These are phyloP conservation scores for Ramalina intermedia DNA, from an alignment of 495 filamentous ascomycete genomes.

Conservation along the genomic window DNA sequence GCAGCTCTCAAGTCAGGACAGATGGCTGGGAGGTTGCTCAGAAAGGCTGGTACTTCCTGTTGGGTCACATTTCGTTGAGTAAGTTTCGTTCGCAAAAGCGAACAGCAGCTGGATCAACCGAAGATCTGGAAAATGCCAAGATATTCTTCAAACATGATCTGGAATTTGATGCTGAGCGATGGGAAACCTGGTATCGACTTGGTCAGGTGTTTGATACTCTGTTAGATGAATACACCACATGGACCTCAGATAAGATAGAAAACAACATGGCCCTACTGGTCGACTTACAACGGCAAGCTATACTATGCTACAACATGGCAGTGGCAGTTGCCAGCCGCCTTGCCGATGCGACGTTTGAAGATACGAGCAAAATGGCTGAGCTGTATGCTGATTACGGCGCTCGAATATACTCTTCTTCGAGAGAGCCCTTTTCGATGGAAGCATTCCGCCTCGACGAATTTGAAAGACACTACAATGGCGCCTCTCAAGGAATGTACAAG, in stretches of 20 bases:
- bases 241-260: constrained; percentile 94
- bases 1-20: constrained; percentile 33
- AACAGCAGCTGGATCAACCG: constrained; percentile 57
- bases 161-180: constrained; percentile 68
- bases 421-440: constrained; percentile 83
- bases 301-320: constrained; percentile 90
- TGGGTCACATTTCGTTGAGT: constrained; percentile 74
- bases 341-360: constrained; percentile 47
- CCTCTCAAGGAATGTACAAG: constrained; percentile 57
- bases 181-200: constrained; percentile 94
- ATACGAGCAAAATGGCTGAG: constrained; percentile 54
- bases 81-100: constrained; percentile 81
- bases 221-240: constrained; percentile 80
- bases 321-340: constrained; percentile 54
- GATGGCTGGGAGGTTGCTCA: constrained; percentile 49
- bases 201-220: constrained; percentile 85
- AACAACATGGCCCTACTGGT: constrained; percentile 63
- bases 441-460: constrained; percentile 62
- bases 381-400: constrained; percentile 83
- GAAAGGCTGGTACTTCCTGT: constrained; percentile 84
- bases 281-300: constrained; percentile 62
- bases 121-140: constrained; percentile 74
- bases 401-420: constrained; percentile 78
- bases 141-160: constrained; percentile 74
- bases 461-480: constrained; percentile 52